Base-by-base conservation (phyloP, 176 grass and related monocot species). In the Saccharum spontaneum region DNA sequence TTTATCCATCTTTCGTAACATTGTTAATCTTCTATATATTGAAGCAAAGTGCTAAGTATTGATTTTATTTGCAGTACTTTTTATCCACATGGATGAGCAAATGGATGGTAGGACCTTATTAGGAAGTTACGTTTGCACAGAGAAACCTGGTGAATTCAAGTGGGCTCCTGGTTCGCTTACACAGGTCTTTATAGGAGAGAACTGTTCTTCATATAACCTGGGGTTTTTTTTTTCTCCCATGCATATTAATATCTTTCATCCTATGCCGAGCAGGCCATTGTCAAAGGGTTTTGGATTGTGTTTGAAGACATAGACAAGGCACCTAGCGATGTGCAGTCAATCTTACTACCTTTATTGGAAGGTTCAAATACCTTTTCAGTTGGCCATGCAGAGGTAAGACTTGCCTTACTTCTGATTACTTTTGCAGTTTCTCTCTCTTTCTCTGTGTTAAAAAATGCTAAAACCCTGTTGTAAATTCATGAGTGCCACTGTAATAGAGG, bases 281-380 rank as follows among this genome's bases (percentile, higher is more conserved):
- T 85, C 40, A 93, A 92, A 82, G 95, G 95, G 20, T 98, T 88
- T 83, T 98, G 95, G 95, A 90, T 98, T 81, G 91, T 93, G 80
- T 93, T 98, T 87, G 89, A 98, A 90, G 93, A 98, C 85, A 93
- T 98, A 54, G 93, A 98, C 89, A 98, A 95, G 87, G 91, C 95
- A 75, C 93, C 95, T 74, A 95, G 68, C 87, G 93, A 98, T 79
- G 86, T 98, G 63, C 93, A 93, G 44, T 93, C 95, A 88, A 86
- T 94, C 30, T 84, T 98, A 82, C 67, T 98, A 71, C 95, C 95
- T 36, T 85, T 98, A 64, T 85, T 98, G 86, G 93, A 98, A 89
- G 93, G 95, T 79, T 89, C 91, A 77, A 90, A 63, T 82, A 87
- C 80, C 37, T 98, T 98, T 77, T 78, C 89, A 70, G 93, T 94